phyloP scores from a whole-genome alignment of 140 eudicot species.

The Ambrosia hybrid region DNA sequence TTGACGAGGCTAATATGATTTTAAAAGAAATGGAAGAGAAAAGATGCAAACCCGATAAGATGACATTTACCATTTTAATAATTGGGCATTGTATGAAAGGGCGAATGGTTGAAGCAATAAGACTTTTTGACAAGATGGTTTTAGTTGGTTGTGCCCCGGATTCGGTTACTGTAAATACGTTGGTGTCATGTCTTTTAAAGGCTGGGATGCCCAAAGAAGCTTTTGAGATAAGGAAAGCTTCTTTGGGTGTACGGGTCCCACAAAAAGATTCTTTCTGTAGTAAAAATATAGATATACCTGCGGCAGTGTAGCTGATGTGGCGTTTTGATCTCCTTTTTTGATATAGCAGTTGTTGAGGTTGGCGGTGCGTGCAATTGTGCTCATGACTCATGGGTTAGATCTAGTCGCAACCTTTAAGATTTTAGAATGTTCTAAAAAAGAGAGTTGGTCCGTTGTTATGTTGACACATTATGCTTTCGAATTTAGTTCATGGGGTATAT shows the following conservation, averaged over 20 bases:
- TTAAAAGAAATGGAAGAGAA: slow-evolving; percentile 77
- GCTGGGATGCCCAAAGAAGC: slow-evolving; percentile 39
- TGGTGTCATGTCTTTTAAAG: slow-evolving; percentile 66
- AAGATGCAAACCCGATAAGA: slow-evolving; percentile 63
- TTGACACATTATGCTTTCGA: no score
- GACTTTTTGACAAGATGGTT: slow-evolving; percentile 47
- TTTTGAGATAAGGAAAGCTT: slow-evolving; percentile 50
- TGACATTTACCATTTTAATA: no score
- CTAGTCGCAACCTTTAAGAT: no score
- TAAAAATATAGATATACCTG: slow-evolving; percentile 1
- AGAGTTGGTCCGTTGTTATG: no score
- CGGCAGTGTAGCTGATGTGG: slow-evolving; percentile 54
- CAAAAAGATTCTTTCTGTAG: slow-evolving; percentile 24
- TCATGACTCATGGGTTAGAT: no score
- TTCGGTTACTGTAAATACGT: slow-evolving; percentile 78
- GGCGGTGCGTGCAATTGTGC: slow-evolving; percentile 15
- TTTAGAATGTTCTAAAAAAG: no score
- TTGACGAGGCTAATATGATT: slow-evolving; percentile 43
- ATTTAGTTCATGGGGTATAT: no score
- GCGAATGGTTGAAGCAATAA: no score
- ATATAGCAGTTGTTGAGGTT: slow-evolving; percentile 27
- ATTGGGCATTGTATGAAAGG: no score
- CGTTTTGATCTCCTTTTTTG: slow-evolving; percentile 17
- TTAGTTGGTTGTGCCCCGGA: no score
- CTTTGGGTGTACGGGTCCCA: slow-evolving; percentile 34